Conservation (phyloP, 768 basidiomycete genomes). For the Russula abietina region DNA sequence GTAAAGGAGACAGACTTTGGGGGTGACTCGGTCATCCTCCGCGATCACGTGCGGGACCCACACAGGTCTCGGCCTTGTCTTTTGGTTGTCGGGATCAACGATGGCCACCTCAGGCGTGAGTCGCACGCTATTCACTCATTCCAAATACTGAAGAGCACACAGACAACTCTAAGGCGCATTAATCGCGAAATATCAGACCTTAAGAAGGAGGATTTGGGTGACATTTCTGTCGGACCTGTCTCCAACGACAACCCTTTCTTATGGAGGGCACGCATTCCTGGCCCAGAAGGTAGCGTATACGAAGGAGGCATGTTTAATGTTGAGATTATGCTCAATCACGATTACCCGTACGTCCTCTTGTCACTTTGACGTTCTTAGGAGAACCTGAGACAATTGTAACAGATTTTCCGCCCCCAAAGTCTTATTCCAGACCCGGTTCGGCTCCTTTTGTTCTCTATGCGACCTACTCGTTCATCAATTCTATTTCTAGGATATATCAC, state of each 20-base stretch:
- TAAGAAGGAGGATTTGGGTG: constrained; percentile 76
- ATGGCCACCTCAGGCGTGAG: constrained; percentile 22
- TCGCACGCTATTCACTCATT: background rate
- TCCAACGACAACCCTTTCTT: constrained; percentile 56
- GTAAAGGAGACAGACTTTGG: background rate
- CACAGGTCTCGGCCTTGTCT: background rate
- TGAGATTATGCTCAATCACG: constrained; percentile 56
- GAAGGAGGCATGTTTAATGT: constrained; percentile 72
- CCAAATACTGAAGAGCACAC: background rate
- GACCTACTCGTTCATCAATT: constrained; percentile 3
- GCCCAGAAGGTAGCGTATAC: constrained; percentile 77
- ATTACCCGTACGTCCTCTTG: constrained; percentile 64
- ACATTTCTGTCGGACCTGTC: constrained; percentile 60
- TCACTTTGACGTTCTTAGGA: background rate
- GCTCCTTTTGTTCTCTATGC: constrained; percentile 24
- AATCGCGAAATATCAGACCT: constrained; percentile 75
- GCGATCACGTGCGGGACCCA: constrained; percentile 13
- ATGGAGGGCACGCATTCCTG: constrained; percentile 76
- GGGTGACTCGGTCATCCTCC: background rate
- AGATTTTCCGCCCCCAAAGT: constrained; percentile 79
- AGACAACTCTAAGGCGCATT: constrained; percentile 76
- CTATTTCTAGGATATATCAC: constrained; percentile 65
- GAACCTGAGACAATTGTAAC: background rate
- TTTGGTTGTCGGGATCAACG: background rate
- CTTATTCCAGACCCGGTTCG: constrained; percentile 64